Evolutionary conservation across 2,329 filamentous ascomycete species (phyloP), one percentile per base, ranked within the genome.

Genomic region (Dactylonectria estremocensis): DNA sequence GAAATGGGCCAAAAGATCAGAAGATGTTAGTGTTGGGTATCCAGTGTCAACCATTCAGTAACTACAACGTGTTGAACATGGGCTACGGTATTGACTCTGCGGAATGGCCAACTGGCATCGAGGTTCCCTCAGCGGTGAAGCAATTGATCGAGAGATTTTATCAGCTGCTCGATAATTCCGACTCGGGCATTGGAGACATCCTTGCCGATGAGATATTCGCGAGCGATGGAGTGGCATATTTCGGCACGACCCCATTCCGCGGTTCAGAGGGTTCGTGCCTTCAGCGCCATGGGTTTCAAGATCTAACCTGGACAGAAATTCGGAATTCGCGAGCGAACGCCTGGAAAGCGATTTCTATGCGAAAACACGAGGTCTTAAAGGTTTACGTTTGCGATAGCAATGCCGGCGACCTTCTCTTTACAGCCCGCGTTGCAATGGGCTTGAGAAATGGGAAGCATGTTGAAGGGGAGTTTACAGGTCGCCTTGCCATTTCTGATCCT

Each of bases 21-120:
- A 43, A 5, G 14, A n/a, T n/a, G 14, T 43, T 14, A 9, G 9
- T 37, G 7, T 43, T 7, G 24, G 7, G 4, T 28, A 28, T 28
- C 24, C 24, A 28, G 24, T 28, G 24, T 28, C 24, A 28, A 28
- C 4, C 24, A 28, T 43, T 5, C 40, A 43, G 5, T 6, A 2
- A n/a, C 16, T n/a, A 16, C 16, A n/a, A 14, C 7, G 40, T 43
- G 14, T 59, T 24, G n/a, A 37, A 8, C 18, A 59, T 59, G 56
- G 56, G 56, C n/a, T 59, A 59, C 45, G 37, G 16, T 18, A 59
- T 59, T 40, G 56, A 59, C 33, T 59, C 45, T 14, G 56, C 56
- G 3, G 45, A 59, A 28, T 59, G 56, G 56, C 56, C 56, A 49
- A 37, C 45, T 24, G 56, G 56, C 31, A 13, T 37, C 33, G 56